Conservation (phyloP, 495 filamentous ascomycete genomes). For the Annulohypoxylon bovei region DNA sequence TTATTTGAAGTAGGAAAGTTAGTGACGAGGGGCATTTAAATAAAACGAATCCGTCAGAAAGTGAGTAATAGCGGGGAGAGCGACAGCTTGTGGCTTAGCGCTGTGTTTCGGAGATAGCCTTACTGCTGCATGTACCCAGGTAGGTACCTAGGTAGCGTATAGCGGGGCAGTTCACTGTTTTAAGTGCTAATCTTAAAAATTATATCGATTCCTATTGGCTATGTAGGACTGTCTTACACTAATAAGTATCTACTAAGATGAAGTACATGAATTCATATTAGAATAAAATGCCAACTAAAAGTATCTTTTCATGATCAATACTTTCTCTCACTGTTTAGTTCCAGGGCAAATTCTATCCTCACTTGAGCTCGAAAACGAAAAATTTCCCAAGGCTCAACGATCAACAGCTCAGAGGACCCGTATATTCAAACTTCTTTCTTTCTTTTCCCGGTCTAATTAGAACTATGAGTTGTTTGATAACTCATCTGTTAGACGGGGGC, state of each 20-base stretch:
- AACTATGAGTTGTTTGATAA: slow-evolving; percentile 34
- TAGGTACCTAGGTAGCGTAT: background rate
- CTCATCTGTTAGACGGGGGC: slow-evolving; percentile 10
- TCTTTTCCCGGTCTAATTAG: background rate
- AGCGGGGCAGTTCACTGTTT: background rate
- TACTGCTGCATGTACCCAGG: background rate
- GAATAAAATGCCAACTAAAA: background rate
- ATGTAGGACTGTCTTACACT: background rate
- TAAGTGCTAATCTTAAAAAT: background rate
- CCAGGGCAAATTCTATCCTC: background rate
- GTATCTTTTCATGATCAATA: background rate
- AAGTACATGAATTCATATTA: background rate
- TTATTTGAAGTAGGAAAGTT: slow-evolving; percentile 24
- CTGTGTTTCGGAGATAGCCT: slow-evolving; percentile 9
- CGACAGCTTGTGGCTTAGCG: slow-evolving; percentile 13
- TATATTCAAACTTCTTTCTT: background rate
- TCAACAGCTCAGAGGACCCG: background rate
- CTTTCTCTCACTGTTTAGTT: background rate
- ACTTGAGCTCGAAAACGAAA: background rate
- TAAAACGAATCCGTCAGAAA: background rate
- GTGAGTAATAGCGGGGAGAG: slow-evolving; percentile 36
- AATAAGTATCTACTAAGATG: background rate
- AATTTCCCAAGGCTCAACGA: background rate
- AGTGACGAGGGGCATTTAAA: slow-evolving; percentile 42
- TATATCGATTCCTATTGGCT: background rate